Percentiles rank a stretch among this genome's conserved stretches.
Conservation (phyloP, 2,329 filamentous ascomycete genomes). For the Pseudopyrenochaeta lycopersici region DNA sequence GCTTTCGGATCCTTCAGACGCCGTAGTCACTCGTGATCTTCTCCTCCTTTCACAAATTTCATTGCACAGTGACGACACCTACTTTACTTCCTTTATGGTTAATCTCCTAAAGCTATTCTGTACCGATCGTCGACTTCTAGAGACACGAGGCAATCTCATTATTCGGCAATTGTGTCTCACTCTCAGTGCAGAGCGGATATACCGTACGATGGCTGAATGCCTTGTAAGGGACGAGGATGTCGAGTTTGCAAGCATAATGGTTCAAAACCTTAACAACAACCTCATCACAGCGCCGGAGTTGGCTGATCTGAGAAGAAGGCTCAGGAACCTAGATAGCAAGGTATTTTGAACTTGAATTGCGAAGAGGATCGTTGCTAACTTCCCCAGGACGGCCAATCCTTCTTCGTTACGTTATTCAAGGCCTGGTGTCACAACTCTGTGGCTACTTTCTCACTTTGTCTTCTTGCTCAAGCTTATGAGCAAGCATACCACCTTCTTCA, state of each 20-base stretch:
- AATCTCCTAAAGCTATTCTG: constrained; percentile 94
- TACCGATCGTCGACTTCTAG: constrained; percentile 88
- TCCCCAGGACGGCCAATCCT: constrained; percentile 83
- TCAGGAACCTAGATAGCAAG: constrained; percentile 89
- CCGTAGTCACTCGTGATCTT: constrained; percentile 93
- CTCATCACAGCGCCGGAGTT: constrained; percentile 96
- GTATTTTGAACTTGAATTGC: constrained; percentile 41
- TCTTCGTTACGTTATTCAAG: constrained; percentile 92
- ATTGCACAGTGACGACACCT: constrained; percentile 93
- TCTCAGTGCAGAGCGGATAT: constrained; percentile 92
- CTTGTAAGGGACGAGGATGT: constrained; percentile 98
- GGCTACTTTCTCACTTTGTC: constrained; percentile 93
- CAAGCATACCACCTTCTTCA: constrained; percentile 96
- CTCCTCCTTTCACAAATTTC: constrained; percentile 96
- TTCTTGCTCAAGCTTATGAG: constrained; percentile 96
- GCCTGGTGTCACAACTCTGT: constrained; percentile 99
- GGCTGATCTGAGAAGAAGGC: constrained; percentile 85
- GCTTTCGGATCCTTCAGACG: constrained; percentile 91
- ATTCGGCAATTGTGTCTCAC: constrained; percentile 94
- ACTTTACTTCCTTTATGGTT: constrained; percentile 98
- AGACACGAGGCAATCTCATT: constrained; percentile 93
- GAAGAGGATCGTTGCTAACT: constrained; percentile 4
- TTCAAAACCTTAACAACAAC: constrained; percentile 99
- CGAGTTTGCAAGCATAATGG: constrained; percentile 99
- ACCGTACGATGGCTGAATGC: constrained; percentile 92